Percentiles rank a stretch among this genome's conserved stretches.
phyloP scores from a whole-genome alignment of 176 grass and related monocot species.

The Ensete ventricosum region DNA sequence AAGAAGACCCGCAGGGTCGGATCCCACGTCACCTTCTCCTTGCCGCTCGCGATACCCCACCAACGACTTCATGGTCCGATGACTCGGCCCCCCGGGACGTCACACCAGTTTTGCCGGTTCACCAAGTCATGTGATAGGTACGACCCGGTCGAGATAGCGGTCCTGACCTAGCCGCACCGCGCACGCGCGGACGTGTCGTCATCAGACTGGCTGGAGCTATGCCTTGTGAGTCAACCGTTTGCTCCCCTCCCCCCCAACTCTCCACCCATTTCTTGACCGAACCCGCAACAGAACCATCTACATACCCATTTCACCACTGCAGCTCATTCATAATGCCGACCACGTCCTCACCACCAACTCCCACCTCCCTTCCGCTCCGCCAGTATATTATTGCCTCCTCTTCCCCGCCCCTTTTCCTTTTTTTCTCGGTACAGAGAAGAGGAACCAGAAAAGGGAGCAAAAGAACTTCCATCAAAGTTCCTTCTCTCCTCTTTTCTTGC shows the following conservation, averaged over 20 bases:
- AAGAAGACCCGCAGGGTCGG: not conserved
- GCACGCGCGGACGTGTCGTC: not conserved
- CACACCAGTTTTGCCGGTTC: no score
- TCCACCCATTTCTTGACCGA: not conserved
- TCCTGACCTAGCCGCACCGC: no score
- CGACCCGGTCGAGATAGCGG: no score
- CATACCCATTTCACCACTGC: not conserved
- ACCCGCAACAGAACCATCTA: not conserved
- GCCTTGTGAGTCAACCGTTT: not conserved
- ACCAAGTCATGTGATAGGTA: no score
- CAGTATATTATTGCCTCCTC: not conserved
- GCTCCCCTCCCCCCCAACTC: not conserved
- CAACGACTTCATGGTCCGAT: no score
- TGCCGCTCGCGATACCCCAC: not conserved
- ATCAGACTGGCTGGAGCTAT: not conserved
- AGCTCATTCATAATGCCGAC: not conserved
- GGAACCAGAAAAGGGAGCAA: not conserved
- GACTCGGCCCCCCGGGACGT: no score
- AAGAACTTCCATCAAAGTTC: not conserved
- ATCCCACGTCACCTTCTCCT: not conserved
- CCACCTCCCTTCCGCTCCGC: not conserved
- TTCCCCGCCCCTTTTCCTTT: not conserved
- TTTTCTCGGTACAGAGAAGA: not conserved
- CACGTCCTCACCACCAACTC: not conserved
- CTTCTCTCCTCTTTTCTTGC: not conserved